Evolutionary conservation across 1,284 basidiomycete species (phyloP).

Genomic region (Ustilago xerochloae): DNA sequence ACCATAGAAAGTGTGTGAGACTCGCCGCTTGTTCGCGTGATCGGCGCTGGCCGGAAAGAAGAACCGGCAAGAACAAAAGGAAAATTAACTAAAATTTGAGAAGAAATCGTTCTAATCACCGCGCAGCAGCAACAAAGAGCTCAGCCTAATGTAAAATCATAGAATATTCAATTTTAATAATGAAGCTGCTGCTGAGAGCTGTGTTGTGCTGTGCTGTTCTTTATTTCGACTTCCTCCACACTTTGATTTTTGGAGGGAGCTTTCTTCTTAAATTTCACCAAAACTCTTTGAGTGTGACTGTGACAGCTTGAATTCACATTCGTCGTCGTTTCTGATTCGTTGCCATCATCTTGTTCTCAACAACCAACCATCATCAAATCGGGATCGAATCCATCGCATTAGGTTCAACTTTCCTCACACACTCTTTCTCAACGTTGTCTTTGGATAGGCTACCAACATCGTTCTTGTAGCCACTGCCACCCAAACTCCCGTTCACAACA

Average conservation of each 20-base stretch:
- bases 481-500: neutral
- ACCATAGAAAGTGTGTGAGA: too few species aligned
- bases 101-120: neutral
- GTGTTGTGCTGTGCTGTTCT: neutral
- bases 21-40: conserved; percentile 8
- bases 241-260: neutral
- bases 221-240: neutral
- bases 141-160: too few species aligned
- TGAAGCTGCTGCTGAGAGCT: too few species aligned
- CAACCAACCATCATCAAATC: neutral
- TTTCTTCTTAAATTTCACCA: neutral
- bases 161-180: too few species aligned
- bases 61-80: conserved; percentile 9
- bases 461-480: neutral
- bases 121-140: too few species aligned
- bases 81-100: conserved; percentile 12
- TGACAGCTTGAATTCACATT: too few species aligned
- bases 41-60: conserved; percentile 20
- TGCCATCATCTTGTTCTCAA: neutral
- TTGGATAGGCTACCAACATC: too few species aligned
- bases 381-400: too few species aligned
- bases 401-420: neutral
- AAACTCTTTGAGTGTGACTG: too few species aligned
- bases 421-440: neutral
- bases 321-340: neutral